These are phyloP conservation scores for Trichoderma gracile DNA, from an alignment of 2,329 filamentous ascomycete genomes.

Conservation along the genomic window DNA sequence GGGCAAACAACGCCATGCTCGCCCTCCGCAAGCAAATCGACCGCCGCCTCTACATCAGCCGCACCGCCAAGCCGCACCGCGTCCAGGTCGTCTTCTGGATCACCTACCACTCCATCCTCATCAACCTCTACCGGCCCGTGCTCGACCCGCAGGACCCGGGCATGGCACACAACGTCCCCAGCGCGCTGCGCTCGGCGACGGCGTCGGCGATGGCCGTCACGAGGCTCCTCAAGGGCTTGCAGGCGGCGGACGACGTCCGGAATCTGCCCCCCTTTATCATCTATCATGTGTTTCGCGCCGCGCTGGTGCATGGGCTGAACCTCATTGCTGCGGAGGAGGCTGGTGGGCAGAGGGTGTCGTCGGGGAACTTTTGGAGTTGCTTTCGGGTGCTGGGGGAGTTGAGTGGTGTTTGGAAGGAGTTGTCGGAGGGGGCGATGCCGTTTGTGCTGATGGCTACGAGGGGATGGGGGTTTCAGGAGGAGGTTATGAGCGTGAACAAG, in stretches of 20 bases:
- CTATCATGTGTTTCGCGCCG: conserved; percentile 7
- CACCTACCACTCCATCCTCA: conserved; percentile 17
- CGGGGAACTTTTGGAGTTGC: conserved; percentile 21
- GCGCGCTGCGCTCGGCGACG: conserved; percentile 1
- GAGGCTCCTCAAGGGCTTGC: conserved; percentile 5
- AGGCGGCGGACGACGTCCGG: conserved; percentile 7
- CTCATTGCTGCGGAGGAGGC: conserved; percentile 1
- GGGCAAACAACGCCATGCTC: conserved; percentile 16
- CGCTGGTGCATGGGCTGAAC: conserved; percentile 13
- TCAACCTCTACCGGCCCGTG: conserved; percentile 14
- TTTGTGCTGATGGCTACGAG: conserved; percentile 18
- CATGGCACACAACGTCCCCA: conserved; percentile 6
- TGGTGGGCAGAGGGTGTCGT: background rate
- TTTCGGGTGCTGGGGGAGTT: conserved; percentile 17
- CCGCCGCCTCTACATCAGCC: conserved; percentile 20
- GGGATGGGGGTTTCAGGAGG: conserved; percentile 10
- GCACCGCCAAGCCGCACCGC: conserved; percentile 6
- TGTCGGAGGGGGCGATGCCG: conserved; percentile 7
- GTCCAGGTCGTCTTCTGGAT: conserved; percentile 23
- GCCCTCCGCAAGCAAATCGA: conserved; percentile 16
- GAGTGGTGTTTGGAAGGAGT: conserved; percentile 15
- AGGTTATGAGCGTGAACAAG: background rate
- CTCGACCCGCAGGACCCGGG: conserved; percentile 1
- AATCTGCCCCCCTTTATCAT: conserved; percentile 4
- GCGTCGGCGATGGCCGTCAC: conserved; percentile 1